Percentiles rank a stretch among this genome's conserved stretches.
These are phyloP conservation scores for Datisca glomerata DNA, from an alignment of 306 rosid species.

Conservation along the genomic window DNA sequence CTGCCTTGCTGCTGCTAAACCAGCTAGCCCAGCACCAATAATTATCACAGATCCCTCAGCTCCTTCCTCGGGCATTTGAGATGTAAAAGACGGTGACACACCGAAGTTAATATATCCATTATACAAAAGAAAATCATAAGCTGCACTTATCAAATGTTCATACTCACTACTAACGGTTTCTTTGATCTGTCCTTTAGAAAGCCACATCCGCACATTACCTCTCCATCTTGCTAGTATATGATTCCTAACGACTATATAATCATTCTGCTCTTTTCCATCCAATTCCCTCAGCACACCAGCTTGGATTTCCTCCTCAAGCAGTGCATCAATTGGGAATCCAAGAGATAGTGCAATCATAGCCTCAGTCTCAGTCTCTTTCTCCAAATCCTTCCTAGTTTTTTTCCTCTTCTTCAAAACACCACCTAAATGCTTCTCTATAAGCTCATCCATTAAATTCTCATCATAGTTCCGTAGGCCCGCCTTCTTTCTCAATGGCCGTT, in stretches of 20 bases:
- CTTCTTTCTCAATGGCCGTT: constrained; percentile 61
- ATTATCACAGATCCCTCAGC: constrained; percentile 59
- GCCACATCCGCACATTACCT: constrained; percentile 64
- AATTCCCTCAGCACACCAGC: constrained; percentile 68
- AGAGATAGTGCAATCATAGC: constrained; percentile 86
- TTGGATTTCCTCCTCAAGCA: constrained; percentile 65
- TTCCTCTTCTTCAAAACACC: constrained; percentile 45
- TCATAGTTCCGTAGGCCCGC: constrained; percentile 41
- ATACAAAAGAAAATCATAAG: constrained; percentile 59
- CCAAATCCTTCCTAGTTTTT: constrained; percentile 46
- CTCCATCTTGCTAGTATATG: constrained; percentile 90
- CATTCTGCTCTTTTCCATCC: constrained; percentile 92
- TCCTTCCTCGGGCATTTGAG: constrained; percentile 48
- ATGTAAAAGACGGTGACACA: constrained; percentile 49
- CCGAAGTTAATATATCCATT: constrained; percentile 91
- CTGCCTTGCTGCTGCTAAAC: constrained; percentile 90
- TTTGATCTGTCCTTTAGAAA: constrained; percentile 53
- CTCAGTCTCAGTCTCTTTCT: constrained; percentile 85
- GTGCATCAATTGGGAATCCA: constrained; percentile 75
- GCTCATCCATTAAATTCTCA: constrained; percentile 72
- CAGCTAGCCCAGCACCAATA: constrained; percentile 90
- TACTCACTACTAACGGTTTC: constrained; percentile 73
- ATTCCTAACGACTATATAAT: constrained; percentile 82
- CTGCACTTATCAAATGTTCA: constrained; percentile 63
- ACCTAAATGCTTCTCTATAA: constrained; percentile 61